phyloP scores from a whole-genome alignment of 352 stramenopile genomes.

The Albugo candida region DNA sequence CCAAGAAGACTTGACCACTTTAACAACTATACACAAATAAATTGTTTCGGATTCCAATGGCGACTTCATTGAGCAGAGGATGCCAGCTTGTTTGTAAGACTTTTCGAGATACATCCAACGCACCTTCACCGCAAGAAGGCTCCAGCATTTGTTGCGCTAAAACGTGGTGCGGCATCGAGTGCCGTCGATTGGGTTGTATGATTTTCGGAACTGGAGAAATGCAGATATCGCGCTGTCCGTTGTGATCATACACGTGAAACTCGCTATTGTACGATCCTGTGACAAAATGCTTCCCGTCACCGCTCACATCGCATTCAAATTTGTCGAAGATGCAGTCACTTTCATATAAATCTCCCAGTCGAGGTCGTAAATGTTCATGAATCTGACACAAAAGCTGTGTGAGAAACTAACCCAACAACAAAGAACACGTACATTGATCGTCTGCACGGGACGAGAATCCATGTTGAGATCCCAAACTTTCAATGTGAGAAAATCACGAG shows the following conservation, averaged over 20 bases:
- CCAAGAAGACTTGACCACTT: neutral
- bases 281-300: slow-evolving; percentile 82
- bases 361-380: slow-evolving; percentile 81
- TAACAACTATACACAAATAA: slow-evolving; percentile 64
- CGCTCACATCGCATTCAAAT: slow-evolving; percentile 85
- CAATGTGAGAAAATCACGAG: slow-evolving; percentile 88
- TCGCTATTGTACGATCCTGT: slow-evolving; percentile 90
- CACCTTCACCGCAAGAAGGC: slow-evolving; percentile 14
- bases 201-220: slow-evolving; percentile 32
- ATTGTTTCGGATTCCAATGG: slow-evolving; percentile 64
- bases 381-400: slow-evolving; percentile 21
- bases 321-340: slow-evolving; percentile 97
- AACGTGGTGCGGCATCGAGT: slow-evolving; percentile 46
- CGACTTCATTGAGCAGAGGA: slow-evolving; percentile 55
- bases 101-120: slow-evolving; percentile 72
- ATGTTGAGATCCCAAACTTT: slow-evolving; percentile 95
- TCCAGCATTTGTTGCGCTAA: slow-evolving; percentile 42
- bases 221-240: slow-evolving; percentile 53
- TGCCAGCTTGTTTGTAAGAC: slow-evolving; percentile 78
- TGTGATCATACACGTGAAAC: slow-evolving; percentile 84
- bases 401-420: neutral
- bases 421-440: slow-evolving; percentile 63
- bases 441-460: slow-evolving; percentile 82
- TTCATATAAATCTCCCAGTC: slow-evolving; percentile 85
- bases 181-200: slow-evolving; percentile 23